These are phyloP conservation scores for Diplodia mutila DNA, from an alignment of 2,329 filamentous ascomycete species.

Conservation along the genomic window DNA sequence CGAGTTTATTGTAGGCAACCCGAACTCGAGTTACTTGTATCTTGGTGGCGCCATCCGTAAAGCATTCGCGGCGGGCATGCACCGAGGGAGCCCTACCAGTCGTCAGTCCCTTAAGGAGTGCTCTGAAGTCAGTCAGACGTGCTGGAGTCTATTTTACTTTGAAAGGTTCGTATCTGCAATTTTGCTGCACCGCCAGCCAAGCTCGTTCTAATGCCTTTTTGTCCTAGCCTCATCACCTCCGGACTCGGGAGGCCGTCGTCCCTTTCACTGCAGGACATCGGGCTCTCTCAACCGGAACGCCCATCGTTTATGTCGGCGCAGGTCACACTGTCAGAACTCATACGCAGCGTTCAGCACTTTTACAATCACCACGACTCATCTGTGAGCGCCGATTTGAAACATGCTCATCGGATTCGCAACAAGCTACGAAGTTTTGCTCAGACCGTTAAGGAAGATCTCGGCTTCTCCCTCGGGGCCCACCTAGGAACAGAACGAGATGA, in stretches of 20 bases:
- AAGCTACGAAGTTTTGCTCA: constrained; percentile 3
- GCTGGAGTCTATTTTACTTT: constrained; percentile 20
- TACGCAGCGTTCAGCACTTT: constrained; percentile 18
- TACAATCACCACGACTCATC: constrained; percentile 24
- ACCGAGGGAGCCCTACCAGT: constrained; percentile 14
- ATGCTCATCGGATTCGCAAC: constrained; percentile 19
- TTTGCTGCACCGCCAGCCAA: not conserved
- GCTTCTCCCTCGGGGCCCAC: constrained; percentile 13
- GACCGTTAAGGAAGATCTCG: constrained; percentile 13
- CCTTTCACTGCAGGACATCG: constrained; percentile 18
- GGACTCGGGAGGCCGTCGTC: constrained; percentile 19
- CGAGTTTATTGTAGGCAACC: constrained; percentile 23
- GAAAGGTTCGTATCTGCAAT: not conserved
- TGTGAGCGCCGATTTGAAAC: constrained; percentile 13
- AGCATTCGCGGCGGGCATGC: constrained; percentile 23
- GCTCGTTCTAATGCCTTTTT: not conserved
- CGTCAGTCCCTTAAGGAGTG: constrained; percentile 12
- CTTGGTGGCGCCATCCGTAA: constrained; percentile 23
- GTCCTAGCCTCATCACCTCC: constrained; percentile 16
- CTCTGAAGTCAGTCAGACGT: constrained; percentile 18
- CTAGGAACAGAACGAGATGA: constrained; percentile 10
- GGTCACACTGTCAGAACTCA: constrained; percentile 17
- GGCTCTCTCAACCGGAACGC: constrained; percentile 9
- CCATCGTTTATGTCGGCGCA: constrained; percentile 14
- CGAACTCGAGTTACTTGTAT: constrained; percentile 22